These are phyloP conservation scores for Solanum habrochaites DNA, from an alignment of 257 asterid species.

Conservation along the genomic window DNA sequence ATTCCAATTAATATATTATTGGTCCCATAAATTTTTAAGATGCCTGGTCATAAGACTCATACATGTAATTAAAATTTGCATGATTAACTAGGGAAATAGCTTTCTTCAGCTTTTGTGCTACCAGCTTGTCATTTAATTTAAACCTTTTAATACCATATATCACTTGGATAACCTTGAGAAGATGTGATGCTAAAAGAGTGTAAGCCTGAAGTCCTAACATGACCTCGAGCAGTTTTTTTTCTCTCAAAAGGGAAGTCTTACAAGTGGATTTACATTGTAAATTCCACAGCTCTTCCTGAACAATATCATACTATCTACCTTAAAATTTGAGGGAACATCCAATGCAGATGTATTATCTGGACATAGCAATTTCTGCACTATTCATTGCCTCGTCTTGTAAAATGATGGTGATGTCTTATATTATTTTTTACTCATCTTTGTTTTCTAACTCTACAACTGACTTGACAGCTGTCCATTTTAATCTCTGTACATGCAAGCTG, in stretches of 20 bases:
- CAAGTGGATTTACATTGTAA: neutral
- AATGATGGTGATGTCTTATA: neutral
- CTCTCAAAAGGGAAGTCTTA: neutral
- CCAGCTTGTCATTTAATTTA: neutral
- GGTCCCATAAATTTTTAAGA: neutral
- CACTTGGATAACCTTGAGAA: neutral
- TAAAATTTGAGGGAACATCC: neutral
- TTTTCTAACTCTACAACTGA: neutral
- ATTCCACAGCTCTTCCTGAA: neutral
- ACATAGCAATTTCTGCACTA: neutral
- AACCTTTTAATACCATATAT: neutral
- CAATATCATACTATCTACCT: neutral
- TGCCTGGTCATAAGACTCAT: neutral
- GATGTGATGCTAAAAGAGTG: neutral
- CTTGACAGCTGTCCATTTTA: neutral
- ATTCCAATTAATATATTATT: neutral
- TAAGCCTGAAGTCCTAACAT: neutral
- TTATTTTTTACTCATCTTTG: neutral
- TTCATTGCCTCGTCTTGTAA: neutral
- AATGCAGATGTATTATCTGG: neutral
- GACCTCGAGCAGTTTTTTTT: neutral
- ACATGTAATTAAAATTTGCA: neutral
- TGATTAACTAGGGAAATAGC: neutral
- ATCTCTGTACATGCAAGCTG: neutral
- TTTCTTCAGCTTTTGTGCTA: neutral